Base-by-base conservation (phyloP, 2,329 filamentous ascomycete genomes). In the Hymenotorrendiella dingleyae region DNA sequence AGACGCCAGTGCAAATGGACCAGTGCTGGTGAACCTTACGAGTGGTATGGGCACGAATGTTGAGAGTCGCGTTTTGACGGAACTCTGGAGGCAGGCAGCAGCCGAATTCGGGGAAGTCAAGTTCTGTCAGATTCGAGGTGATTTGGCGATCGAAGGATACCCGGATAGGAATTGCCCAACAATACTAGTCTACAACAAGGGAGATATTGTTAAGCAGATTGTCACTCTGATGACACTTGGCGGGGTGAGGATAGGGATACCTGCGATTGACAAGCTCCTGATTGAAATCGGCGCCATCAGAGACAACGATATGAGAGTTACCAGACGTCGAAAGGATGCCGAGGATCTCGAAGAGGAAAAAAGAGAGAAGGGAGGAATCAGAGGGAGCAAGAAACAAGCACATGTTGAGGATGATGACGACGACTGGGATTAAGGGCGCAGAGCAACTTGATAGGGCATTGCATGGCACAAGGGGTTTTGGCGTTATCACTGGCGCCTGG, bases 121-220 rank as follows among this genome's bases (percentile, higher is more conserved):
- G 67, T 98, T 98, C 66, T 97, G 91, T 64, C 87, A 97, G 68
- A 97, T 98, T 54, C 78, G 83, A 54, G 93, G 83, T 6, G 82
- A 88, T 60, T 80, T 96, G 68, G 95, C 93, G 45, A 96, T 98
- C 55, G 93, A 97, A 63, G 88, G 88, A 29, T 98, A 98, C 64
- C 93, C 93, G 2, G 93, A 97, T 58, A 76, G 78, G 44, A 98
- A 98, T 63, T 95, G 89, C 45, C 93, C 93, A 2, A 98, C 93
- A 0, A 88, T 98, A 26, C 62, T 98, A 49, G 78, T 95, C 0
- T 98, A 98, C 67, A 84, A 83, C 61, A 88, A 95, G 56, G 89
- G 88, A 14, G 87, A 98, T 61, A 95, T 98, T 53, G 81, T 82
- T 62, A 87, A 81, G 68, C 93, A 98, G 66, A 68, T 96, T 39